Evolutionary conservation across 306 rosid species (phyloP), one percentile per base, ranked within the genome.

Genomic region (Trichosanthes truncata): DNA sequence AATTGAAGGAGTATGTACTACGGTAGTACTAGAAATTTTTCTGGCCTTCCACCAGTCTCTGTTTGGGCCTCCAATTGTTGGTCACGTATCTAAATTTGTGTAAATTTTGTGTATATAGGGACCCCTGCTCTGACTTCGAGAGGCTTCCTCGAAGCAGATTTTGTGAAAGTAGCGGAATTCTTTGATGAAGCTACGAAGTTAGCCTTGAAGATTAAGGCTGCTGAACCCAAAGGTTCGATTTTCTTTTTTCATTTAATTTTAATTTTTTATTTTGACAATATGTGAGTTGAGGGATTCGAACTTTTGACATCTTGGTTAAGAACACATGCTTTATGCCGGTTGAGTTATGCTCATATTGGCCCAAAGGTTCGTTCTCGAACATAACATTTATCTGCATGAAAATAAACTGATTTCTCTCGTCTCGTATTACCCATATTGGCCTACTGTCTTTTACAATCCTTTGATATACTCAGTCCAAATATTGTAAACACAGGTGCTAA

Each of bases 101-200:
- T 45, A 56, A 82, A 40, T 76, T n/a, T 75, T 62, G 73, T 36
- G 14, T 71, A 76, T 87, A 79, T 89, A 94, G 97, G 95, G 78
- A 87, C 97, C 65, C 97, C 98, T 21, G 98, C 97, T 83, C 96
- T 94, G 59, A 94, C 98, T 79, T 94, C 98, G 15, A 89, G 97
- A 85, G 98, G 98, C 7, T 94, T 94, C 83, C 52, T 81, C 38
- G 98, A 92, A 86, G 92, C 85, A 38, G 98, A 94, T 84, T 94
- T 94, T 83, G 75, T 56, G 9, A 92, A 87, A 83, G 97, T 94
- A n/a, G 97, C 97, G 0, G 97, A 92, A 21, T 92, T 82, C 77
- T 94, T 94, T 76, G 97, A 92, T 74, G 93, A 80, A 3, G 93
- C 96, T 10, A 94, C 92, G 84, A 92, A 90, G 89, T 62, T 94